Evolutionary conservation across 768 basidiomycete genomes (phyloP), one percentile per base, ranked within the genome.

Genomic region (Kwoniella pini): DNA sequence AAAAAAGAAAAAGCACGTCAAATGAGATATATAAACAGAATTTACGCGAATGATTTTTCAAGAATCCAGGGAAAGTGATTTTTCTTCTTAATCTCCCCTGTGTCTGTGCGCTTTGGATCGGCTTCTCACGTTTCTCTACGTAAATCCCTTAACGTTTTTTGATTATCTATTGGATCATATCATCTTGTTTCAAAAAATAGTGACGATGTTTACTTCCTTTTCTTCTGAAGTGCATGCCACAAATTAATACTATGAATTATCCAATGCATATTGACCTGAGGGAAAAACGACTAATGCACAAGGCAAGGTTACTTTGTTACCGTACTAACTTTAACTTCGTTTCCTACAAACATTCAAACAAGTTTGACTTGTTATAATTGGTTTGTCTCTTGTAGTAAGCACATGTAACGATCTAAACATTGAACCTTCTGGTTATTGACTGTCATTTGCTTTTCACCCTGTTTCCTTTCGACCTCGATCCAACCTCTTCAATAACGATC

Each of bases 21-120:
- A 7, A 36, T 15, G 33, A 36, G 33, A 15, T 36, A 36, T 36
- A 36, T 36, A 36, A 36, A 24, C 45, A 46, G 11, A 26, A 50
- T 31, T 13, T 21, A 50, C 48, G 48, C 48, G 48, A 50, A 50
- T 50, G 48, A 50, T 50, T 50, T 50, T 31, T 50, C 28, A n/a
- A n/a, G n/a, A n/a, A n/a, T n/a, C n/a, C n/a, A n/a, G n/a, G n/a
- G n/a, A n/a, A n/a, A n/a, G n/a, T n/a, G n/a, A n/a, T 31, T 28
- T 48, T 7, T 6, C 24, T 10, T 46, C 26, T 11, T 42, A 19
- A 19, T 42, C 48, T 27, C n/a, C 27, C 9, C 28, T 50, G 17
- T 17, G 27, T 50, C 48, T 33, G 48, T 50, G 27, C 48, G 17
- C 30, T 21, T 50, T 30, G 6, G n/a, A 11, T 28, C 48, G 11